A percentile compares a stretch with the other conserved stretches of the same genome.
Evolutionary conservation across 208 protist species (phyloP).

Genomic region (Crithidia fasciculata): DNA sequence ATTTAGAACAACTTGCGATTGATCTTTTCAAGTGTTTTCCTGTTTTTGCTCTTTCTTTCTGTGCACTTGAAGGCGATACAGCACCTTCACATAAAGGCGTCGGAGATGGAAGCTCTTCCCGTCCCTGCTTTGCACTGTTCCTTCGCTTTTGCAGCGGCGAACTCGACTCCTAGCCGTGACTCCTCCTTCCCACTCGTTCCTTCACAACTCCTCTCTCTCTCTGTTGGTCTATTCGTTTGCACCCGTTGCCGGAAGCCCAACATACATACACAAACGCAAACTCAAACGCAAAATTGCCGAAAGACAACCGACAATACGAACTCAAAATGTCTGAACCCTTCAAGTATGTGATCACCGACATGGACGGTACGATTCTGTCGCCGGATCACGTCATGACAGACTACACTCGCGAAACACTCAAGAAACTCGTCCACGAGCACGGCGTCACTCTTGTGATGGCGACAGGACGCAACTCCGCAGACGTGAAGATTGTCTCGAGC

Average conservation of each 20-base stretch:
- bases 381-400: conserved; percentile 43
- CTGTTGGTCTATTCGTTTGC: too few species aligned
- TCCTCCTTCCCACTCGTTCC: too few species aligned
- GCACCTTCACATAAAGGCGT: too few species aligned
- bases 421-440: conserved; percentile 38
- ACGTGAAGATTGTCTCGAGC: conserved; percentile 43
- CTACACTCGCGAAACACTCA: conserved; percentile 55
- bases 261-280: too few species aligned
- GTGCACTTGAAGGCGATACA: too few species aligned
- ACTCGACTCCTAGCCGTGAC: too few species aligned
- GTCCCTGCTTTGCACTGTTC: too few species aligned
- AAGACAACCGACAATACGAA: not conserved
- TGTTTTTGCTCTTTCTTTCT: not conserved
- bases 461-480: conserved; percentile 54
- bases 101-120: too few species aligned
- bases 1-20: too few species aligned
- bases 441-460: conserved; percentile 49
- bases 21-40: not conserved
- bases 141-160: too few species aligned
- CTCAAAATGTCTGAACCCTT: conserved; percentile 21
- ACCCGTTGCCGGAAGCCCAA: too few species aligned
- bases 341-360: conserved; percentile 54
- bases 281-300: not conserved
- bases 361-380: conserved; percentile 66
- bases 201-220: too few species aligned